These are phyloP conservation scores for Aspergillus aculeatinus DNA, from an alignment of 2,329 filamentous ascomycete genomes.

Conservation along the genomic window DNA sequence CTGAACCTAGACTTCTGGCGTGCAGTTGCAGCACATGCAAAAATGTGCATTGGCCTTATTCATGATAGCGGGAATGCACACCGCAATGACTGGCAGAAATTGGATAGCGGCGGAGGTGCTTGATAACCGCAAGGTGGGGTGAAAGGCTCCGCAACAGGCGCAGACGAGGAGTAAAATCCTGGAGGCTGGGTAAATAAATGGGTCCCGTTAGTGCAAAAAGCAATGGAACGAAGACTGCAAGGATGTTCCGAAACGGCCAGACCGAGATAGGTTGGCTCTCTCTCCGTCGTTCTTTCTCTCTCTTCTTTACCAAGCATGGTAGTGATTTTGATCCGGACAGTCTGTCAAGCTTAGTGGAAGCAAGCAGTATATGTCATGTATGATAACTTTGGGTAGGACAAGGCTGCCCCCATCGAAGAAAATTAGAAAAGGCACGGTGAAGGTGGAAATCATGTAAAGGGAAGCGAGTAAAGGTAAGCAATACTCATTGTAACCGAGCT, in stretches of 20 bases:
- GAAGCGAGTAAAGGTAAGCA: neutral
- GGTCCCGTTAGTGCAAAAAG: conserved; percentile 15
- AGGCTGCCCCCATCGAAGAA: neutral
- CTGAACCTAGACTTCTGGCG: conserved; percentile 1
- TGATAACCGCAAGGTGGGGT: conserved; percentile 28
- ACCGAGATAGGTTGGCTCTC: neutral
- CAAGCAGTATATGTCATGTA: neutral
- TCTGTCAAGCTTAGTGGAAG: neutral
- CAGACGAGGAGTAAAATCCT: conserved; percentile 23
- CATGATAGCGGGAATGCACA: conserved; percentile 22
- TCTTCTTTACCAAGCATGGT: neutral
- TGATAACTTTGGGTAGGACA: neutral
- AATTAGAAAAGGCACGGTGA: neutral
- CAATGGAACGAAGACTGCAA: conserved; percentile 16
- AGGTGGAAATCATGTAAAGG: neutral
- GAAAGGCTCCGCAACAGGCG: conserved; percentile 21
- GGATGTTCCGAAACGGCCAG: conserved; percentile 11
- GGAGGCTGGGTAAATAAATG: conserved; percentile 21
- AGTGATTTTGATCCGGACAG: neutral
- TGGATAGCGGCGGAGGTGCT: conserved; percentile 17
- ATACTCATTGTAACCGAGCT: neutral
- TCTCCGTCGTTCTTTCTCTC: neutral
- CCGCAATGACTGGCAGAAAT: conserved; percentile 25
- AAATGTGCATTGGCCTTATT: conserved; percentile 23
- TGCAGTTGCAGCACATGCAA: conserved; percentile 17